A percentile compares a stretch with the other conserved stretches of the same genome.
Evolutionary conservation across 2,329 filamentous ascomycete genomes (phyloP).

Genomic region (Ilyonectria destructans): DNA sequence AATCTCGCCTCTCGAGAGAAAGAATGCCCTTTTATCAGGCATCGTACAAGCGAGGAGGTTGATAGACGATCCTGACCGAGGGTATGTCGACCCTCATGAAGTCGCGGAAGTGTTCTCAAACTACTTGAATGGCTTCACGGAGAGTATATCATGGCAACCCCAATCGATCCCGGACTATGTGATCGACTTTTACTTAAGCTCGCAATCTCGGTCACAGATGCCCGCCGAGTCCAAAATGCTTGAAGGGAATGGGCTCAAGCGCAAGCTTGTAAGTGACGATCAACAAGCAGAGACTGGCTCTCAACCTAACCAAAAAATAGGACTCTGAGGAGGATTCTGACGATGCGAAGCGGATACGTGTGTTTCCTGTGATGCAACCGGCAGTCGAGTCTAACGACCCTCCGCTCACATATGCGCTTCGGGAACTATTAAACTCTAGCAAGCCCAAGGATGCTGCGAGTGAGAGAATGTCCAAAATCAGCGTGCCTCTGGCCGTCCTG

Average conservation of each 20-base stretch:
- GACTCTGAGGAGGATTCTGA: constrained; percentile 54
- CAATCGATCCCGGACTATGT: constrained; percentile 64
- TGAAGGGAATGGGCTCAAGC: constrained; percentile 60
- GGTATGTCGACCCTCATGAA: constrained; percentile 61
- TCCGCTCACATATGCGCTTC: constrained; percentile 54
- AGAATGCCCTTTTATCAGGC: constrained; percentile 61
- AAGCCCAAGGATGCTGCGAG: constrained; percentile 28
- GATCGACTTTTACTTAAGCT: constrained; percentile 64
- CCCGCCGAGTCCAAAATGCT: constrained; percentile 36
- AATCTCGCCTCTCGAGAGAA: constrained; percentile 61
- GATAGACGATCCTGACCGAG: constrained; percentile 59
- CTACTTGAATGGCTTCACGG: constrained; percentile 59
- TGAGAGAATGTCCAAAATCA: constrained; percentile 44
- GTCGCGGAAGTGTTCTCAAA: constrained; percentile 65
- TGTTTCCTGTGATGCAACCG: constrained; percentile 41
- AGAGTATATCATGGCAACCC: constrained; percentile 63
- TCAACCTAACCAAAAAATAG: constrained; percentile 21
- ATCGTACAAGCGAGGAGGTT: constrained; percentile 57
- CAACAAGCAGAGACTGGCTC: not conserved
- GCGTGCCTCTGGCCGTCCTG: constrained; percentile 54
- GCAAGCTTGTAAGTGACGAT: constrained; percentile 61
- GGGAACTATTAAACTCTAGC: constrained; percentile 49
- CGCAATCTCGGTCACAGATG: constrained; percentile 56
- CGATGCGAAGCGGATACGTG: constrained; percentile 52
- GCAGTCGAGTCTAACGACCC: constrained; percentile 46